A percentile compares a stretch with the other conserved stretches of the same genome.
These are phyloP conservation scores for Mariannaea sp. DNA, from an alignment of 2,329 filamentous ascomycete genomes.

Conservation along the genomic window DNA sequence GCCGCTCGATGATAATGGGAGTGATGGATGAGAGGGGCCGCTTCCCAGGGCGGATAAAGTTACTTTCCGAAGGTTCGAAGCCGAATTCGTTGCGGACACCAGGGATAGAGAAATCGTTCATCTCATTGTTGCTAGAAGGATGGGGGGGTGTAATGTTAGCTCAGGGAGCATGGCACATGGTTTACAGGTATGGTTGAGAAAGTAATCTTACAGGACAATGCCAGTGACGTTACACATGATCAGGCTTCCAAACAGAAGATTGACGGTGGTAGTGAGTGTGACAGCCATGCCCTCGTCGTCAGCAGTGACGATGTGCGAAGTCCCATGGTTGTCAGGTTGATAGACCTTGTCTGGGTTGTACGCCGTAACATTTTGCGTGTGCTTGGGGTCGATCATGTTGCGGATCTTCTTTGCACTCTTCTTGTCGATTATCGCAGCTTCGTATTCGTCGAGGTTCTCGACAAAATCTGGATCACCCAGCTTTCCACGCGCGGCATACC, in stretches of 20 bases:
- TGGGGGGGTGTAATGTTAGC: no score
- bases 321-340: constrained; percentile 72
- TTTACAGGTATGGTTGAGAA: constrained; percentile 46
- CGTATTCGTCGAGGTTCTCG: constrained; percentile 62
- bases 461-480: constrained; percentile 85
- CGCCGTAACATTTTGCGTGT: constrained; percentile 71
- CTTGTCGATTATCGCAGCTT: constrained; percentile 69
- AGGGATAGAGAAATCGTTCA: constrained; percentile 87
- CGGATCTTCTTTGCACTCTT: constrained; percentile 64
- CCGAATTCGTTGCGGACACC: constrained; percentile 79
- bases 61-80: constrained; percentile 77
- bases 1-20: constrained; percentile 72
- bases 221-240: constrained; percentile 82
- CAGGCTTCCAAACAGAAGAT: constrained; percentile 80
- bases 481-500: constrained; percentile 76
- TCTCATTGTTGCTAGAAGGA: constrained; percentile 59
- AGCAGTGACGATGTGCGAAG: constrained; percentile 72
- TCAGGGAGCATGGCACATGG: neutral
- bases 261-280: constrained; percentile 84
- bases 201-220: constrained; percentile 67
- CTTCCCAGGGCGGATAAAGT: constrained; percentile 82
- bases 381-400: constrained; percentile 70
- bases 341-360: constrained; percentile 75
- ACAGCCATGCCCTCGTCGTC: constrained; percentile 77
- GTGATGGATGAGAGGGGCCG: constrained; percentile 83